Evolutionary conservation across 2,329 filamentous ascomycete genomes (phyloP).

Genomic region (Trichoderma guizhouense): DNA sequence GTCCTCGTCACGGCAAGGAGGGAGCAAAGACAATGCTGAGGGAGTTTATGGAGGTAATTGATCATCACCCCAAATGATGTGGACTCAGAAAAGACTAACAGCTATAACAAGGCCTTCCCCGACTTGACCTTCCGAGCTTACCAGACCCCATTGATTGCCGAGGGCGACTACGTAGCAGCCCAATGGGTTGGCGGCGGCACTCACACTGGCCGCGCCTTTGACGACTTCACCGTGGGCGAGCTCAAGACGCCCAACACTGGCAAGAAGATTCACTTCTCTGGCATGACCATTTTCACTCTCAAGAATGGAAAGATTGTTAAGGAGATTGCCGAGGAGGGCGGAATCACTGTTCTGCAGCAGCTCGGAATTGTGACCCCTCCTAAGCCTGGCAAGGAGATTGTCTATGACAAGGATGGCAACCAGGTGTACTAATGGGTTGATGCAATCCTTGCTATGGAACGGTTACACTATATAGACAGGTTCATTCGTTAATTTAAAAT

Average conservation of each 20-base stretch:
- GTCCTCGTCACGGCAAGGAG: background rate
- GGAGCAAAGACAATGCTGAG: background rate
- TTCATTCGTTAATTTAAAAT: background rate
- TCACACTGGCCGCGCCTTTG: conserved; percentile 1
- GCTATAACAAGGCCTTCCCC: background rate
- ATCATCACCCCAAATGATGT: background rate
- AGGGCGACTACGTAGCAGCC: background rate
- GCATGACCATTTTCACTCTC: background rate
- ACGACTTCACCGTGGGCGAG: background rate
- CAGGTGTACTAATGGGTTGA: background rate
- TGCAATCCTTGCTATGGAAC: background rate
- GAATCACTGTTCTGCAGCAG: background rate
- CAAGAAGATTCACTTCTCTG: background rate
- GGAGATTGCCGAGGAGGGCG: background rate
- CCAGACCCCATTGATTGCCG: background rate
- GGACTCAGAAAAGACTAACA: background rate
- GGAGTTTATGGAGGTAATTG: background rate
- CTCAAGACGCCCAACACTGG: background rate
- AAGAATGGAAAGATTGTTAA: background rate
- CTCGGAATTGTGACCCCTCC: background rate
- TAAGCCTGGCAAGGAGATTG: background rate
- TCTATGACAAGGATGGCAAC: background rate
- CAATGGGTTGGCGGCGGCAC: background rate
- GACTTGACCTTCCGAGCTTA: background rate
- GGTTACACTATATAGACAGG: background rate